Conservation (phyloP, 768 basidiomycete species). For the Kwoniella sp. region DNA sequence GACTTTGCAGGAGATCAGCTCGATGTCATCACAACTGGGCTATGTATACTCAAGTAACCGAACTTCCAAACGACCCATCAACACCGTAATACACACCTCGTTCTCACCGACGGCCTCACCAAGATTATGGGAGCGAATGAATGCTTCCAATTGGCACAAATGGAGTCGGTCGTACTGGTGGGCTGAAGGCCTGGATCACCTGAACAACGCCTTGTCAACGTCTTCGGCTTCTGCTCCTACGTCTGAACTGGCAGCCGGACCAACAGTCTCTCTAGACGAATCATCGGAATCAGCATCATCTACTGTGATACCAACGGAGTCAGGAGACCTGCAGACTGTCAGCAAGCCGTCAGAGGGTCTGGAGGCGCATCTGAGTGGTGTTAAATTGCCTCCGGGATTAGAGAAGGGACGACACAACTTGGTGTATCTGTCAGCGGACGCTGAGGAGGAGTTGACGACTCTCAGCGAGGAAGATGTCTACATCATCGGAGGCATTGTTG, state of each 20-base stretch:
- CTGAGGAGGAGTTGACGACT: slow-evolving; percentile 78
- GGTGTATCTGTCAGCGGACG: slow-evolving; percentile 93
- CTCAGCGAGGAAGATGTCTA: slow-evolving; percentile 83
- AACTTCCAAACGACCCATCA: slow-evolving; percentile 68
- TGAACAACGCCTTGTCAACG: slow-evolving; percentile 21
- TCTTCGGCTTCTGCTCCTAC: neutral
- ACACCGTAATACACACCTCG: slow-evolving; percentile 74
- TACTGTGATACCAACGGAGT: no score
- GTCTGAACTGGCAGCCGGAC: neutral
- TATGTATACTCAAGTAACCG: slow-evolving; percentile 89
- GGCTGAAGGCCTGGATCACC: slow-evolving; percentile 61
- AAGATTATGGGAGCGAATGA: slow-evolving; percentile 59
- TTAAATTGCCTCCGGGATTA: slow-evolving; percentile 18
- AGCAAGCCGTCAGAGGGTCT: neutral
- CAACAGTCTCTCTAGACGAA: neutral
- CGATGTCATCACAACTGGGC: slow-evolving; percentile 84
- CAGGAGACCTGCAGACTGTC: neutral
- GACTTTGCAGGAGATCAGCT: slow-evolving; percentile 83
- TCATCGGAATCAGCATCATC: neutral
- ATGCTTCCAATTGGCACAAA: slow-evolving; percentile 69
- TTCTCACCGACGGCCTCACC: slow-evolving; percentile 56
- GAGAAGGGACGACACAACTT: slow-evolving; percentile 58
- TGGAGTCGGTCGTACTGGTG: slow-evolving; percentile 75
- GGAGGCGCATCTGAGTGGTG: slow-evolving; percentile 17
- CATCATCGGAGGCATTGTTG: slow-evolving; percentile 92